Evolutionary conservation across 1,284 basidiomycete species (phyloP).

Genomic region (Xanthoconium separans): DNA sequence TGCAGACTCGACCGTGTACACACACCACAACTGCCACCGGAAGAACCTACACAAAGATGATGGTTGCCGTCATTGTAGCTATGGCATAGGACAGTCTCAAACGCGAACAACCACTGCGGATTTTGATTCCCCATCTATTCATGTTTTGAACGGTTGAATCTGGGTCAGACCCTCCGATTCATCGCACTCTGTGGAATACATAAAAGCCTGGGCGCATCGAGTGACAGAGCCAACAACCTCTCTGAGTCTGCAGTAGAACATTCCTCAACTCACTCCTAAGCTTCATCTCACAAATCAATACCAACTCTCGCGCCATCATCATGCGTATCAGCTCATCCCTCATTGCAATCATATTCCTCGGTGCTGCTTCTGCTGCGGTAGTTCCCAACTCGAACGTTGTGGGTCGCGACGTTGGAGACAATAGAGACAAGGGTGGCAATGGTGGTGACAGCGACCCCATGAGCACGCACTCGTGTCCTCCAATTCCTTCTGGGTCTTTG

Average conservation of each 20-base stretch:
- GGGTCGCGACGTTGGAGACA: background rate
- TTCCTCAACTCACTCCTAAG: background rate
- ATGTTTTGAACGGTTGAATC: background rate
- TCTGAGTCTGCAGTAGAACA: background rate
- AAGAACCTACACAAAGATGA: background rate
- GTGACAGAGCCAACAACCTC: background rate
- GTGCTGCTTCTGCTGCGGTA: conserved; percentile 4
- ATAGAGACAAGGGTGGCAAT: too few relatives aligned
- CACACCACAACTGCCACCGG: background rate
- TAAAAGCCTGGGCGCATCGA: conserved; percentile 1
- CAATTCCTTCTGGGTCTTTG: too few relatives aligned
- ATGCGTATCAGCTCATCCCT: conserved; percentile 12
- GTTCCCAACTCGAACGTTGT: background rate
- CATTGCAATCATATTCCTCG: conserved; percentile 8
- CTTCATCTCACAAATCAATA: background rate
- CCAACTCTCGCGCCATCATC: background rate
- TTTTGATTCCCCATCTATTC: background rate
- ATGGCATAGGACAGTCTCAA: background rate
- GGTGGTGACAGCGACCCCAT: too few relatives aligned
- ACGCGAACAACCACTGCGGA: conserved; percentile 7
- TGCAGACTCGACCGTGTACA: background rate
- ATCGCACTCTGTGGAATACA: conserved; percentile 1
- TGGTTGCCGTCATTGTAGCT: background rate
- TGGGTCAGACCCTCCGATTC: background rate
- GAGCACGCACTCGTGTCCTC: too few relatives aligned